phyloP scores from a whole-genome alignment of 805 yeast genomes.

The Candida nanaspora region DNA sequence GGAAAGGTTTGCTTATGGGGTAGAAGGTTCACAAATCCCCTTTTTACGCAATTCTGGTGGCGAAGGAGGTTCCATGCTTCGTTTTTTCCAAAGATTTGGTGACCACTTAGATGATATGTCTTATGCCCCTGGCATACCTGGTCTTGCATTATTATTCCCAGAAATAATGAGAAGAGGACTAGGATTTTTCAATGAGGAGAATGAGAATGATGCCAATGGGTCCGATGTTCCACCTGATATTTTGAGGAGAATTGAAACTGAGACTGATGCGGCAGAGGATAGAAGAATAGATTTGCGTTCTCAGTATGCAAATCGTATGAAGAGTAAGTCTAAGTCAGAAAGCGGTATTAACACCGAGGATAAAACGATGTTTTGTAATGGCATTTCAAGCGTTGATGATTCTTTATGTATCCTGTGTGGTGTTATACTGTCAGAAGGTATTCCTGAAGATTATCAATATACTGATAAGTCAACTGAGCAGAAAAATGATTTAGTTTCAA shows the following conservation, averaged over 20 bases:
- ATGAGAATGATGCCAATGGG: background rate
- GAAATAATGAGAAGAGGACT: too few species aligned
- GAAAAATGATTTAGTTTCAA: conserved; percentile 21
- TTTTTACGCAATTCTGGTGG: too few species aligned
- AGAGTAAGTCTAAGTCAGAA: conserved; percentile 7
- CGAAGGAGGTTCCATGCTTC: too few species aligned
- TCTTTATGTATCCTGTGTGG: conserved; percentile 67
- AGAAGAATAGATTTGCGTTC: conserved; percentile 14
- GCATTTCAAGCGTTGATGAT: conserved; percentile 27
- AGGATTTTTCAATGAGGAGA: too few species aligned
- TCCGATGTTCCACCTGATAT: conserved; percentile 3
- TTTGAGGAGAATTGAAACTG: conserved; percentile 19
- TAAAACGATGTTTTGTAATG: conserved; percentile 12
- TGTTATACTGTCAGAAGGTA: conserved; percentile 63
- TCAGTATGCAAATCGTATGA: conserved; percentile 15
- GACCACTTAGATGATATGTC: too few species aligned
- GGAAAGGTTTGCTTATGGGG: too few species aligned
- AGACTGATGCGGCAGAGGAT: conserved; percentile 23
- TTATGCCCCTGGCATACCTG: too few species aligned
- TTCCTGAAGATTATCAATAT: conserved; percentile 41
- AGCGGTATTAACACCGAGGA: conserved; percentile 10
- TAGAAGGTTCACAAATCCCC: too few species aligned
- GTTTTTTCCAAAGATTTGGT: too few species aligned
- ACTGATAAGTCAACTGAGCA: conserved; percentile 16
- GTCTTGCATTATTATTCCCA: too few species aligned